Evolutionary conservation across 768 basidiomycete genomes (phyloP), one percentile per base, ranked within the genome.

Genomic region (Coprinopsis sp.): DNA sequence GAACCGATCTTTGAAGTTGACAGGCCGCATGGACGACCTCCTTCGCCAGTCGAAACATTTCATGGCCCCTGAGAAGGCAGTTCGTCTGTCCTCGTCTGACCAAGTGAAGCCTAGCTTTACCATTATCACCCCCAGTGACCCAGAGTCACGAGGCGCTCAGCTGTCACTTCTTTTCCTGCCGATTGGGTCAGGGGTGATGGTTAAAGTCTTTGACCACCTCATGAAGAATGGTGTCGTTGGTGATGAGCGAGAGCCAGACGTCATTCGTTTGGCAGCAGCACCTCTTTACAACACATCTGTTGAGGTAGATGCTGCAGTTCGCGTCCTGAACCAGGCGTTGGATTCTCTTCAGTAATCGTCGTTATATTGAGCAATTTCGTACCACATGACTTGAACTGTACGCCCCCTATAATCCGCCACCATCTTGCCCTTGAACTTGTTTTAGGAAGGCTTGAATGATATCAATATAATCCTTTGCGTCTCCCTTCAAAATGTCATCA

Each of bases 191-290:
- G 74, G 70, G 25, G 59, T 81, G 34, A 97, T 98, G 94, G 72
- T 74, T 48, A 71, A 68, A 47, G 74, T 96, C 18, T 79, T 82
- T 50, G 64, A 76, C 42, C 70, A 65, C 31, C 64, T 98, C 57
- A 67, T 72, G 18, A 72, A 73, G 50, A 64, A 72, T 41, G 96
- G 96, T 5, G 85, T 99, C 12, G 76, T 96, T 42, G 94, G 91
- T 8, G 96, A 99, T 65, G 90, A 95, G 64, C 72, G 96, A 58
- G 70, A 82, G 57, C 95, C 96, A 22, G 87, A 91, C 59, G 91
- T 98, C 41, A 93, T 99, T 55, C 78, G 96, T 8, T 67, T 98
- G 36, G 79, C 91, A 51, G 93, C 94, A 37, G 74, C 76, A 13
- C 87, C 94, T 27, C 68, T 98, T 60, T 99, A 97, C 65, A 96